phyloP scores from a whole-genome alignment of 2,329 filamentous ascomycete genomes.

The Aspergillus niger region DNA sequence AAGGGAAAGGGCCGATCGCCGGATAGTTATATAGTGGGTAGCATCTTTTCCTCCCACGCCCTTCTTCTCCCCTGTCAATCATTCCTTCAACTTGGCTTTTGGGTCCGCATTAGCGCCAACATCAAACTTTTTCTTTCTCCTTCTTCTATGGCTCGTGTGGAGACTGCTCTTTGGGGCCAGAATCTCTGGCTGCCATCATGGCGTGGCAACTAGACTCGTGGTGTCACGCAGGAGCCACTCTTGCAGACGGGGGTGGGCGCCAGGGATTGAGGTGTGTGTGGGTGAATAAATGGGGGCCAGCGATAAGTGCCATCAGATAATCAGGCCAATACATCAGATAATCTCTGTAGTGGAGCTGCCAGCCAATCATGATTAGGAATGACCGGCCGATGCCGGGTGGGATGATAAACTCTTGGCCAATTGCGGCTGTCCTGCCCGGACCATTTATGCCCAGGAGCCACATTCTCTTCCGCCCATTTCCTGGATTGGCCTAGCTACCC shows the following conservation, averaged over 20 bases:
- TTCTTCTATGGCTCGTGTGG: not conserved
- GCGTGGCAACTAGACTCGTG: not conserved
- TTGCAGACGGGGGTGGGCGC: not conserved
- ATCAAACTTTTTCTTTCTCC: not conserved
- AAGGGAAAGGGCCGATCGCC: not conserved
- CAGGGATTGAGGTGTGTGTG: not conserved
- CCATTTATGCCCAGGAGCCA: not conserved
- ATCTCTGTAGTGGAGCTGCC: not conserved
- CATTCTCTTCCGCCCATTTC: not conserved
- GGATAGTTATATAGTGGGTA: not conserved
- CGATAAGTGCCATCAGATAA: slow-evolving; percentile 4
- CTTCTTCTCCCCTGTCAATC: not conserved
- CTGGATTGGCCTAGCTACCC: not conserved
- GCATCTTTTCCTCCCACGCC: not conserved
- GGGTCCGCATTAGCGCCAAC: not conserved
- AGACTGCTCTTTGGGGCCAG: not conserved
- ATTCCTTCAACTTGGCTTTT: not conserved
- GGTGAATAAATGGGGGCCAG: not conserved
- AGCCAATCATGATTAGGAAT: not conserved
- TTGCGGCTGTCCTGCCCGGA: not conserved
- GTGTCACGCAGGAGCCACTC: not conserved
- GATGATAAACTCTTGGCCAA: not conserved
- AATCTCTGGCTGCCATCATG: not conserved
- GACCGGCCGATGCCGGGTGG: not conserved
- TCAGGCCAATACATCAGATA: not conserved